Evolutionary conservation across 495 filamentous ascomycete species (phyloP), one percentile per base, ranked within the genome.

Genomic region (Daldinia vernicosa): DNA sequence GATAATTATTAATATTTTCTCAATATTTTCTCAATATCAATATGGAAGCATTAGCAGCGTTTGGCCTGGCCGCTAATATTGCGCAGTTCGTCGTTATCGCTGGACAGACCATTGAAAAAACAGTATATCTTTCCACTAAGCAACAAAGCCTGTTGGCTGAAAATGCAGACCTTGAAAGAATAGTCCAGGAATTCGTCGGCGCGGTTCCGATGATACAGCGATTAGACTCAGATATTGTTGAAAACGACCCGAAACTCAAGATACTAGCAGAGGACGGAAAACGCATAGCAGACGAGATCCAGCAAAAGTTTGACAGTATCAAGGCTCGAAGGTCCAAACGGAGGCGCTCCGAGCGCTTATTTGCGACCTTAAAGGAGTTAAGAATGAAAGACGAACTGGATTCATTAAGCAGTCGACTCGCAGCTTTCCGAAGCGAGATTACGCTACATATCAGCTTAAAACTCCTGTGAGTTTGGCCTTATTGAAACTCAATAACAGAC

Each of bases 361-460:
- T 37, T 17, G 17, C 54, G 1, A 57, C 54, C 6, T 39, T 57
- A 3, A 57, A 57, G 24, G 54, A 57, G 33, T 15, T 57, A 24
- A 33, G 32, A 15, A 57, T 57, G 54, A 22, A 22, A 39, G 54
- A 39, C 15, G 54, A 57, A 24, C 33, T 57, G 1, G 12, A 39
- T 14, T 57, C 54, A 27, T 19, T 57, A 37, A 37, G 19, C 8
- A 7, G 3, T 1, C 54, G 54, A 15, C 54, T 57, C 3, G 30
- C 54, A 6, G 32, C 17, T 40, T 57, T 57, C 14, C 54, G 54
- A 26, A 57, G 54, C 17, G 54, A 57, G 30, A 57, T 57, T 15
- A 37, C 32, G 3, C 14, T 57, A 6, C 54, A 57, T 14, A 57
- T 57, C 19, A 57, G 22, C 17, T 37, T 57, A 17, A 27, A 37